Conservation (phyloP, 1,284 basidiomycete species). For the Trametes polyzona region DNA sequence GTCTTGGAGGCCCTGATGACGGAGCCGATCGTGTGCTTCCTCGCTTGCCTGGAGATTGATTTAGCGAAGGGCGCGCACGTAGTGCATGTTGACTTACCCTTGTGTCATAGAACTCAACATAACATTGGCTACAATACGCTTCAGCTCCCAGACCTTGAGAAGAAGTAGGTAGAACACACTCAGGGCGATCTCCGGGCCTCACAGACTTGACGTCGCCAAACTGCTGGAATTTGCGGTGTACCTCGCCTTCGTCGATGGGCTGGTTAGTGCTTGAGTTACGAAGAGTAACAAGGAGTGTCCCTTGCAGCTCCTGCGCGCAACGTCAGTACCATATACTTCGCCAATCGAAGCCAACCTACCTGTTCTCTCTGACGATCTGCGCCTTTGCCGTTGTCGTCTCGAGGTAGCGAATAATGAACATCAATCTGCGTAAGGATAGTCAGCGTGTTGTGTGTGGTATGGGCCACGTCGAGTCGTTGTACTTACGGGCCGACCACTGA, state of each 20-base stretch:
- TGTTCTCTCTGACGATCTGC: slow-evolving; percentile 90
- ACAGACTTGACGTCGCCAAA: slow-evolving; percentile 92
- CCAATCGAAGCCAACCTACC: slow-evolving; percentile 43
- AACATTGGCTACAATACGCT: slow-evolving; percentile 61
- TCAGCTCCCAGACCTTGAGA: background rate
- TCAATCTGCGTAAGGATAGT: no score
- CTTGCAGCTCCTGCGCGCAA: slow-evolving; percentile 64
- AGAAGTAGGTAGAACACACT: slow-evolving; percentile 47
- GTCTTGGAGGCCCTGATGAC: slow-evolving; percentile 79
- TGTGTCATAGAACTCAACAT: slow-evolving; percentile 89
- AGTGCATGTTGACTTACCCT: slow-evolving; percentile 52
- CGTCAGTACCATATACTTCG: slow-evolving; percentile 1
- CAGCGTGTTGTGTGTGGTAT: slow-evolving; percentile 16
- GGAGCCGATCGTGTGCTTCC: slow-evolving; percentile 80
- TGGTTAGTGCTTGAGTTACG: slow-evolving; percentile 69
- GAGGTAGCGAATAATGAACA: slow-evolving; percentile 95
- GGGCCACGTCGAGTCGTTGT: background rate
- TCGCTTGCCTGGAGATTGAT: slow-evolving; percentile 59
- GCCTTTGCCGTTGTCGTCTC: slow-evolving; percentile 79
- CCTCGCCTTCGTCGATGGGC: slow-evolving; percentile 80
- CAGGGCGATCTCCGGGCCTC: slow-evolving; percentile 64
- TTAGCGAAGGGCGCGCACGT: background rate
- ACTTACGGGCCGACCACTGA: slow-evolving; percentile 83
- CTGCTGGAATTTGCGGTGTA: slow-evolving; percentile 81
- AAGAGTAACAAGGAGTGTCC: slow-evolving; percentile 81